Base-by-base conservation (phyloP, 2,329 filamentous ascomycete species). In the Cucurbitaria berberidis region DNA sequence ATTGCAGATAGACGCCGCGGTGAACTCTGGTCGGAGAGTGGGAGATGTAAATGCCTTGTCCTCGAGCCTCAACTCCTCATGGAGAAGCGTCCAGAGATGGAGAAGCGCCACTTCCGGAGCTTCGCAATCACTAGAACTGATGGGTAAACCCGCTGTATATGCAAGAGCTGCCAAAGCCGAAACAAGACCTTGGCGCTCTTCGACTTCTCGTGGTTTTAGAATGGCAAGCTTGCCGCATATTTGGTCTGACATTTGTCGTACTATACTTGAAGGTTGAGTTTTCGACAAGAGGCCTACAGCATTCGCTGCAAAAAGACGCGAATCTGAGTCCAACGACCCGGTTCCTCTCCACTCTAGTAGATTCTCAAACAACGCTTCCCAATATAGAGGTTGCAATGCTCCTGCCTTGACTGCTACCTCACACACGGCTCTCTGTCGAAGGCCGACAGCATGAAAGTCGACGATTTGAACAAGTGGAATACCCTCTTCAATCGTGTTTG, bases 381-480 rank as follows among this genome's bases (percentile, higher is more conserved):
- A 90, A 57, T 90, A 91, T 1, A 78, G 68, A 8, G 70, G 64
- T 26, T 86, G 84, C 5, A 98, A 77, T n/a, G 77, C 78, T 0
- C 90, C 85, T 0, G 89, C 89, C 32, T 82, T 82, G 11, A 86
- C 77, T 0, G 90, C 87, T 10, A 98, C 91, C 41, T 93, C 85
- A 35, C 86, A 82, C 65, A 96, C 88, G 3, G 93, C 93, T 60
- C 90, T 84, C 15, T 89, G 88, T 21, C 93, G 84, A n/a, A 96
- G 82, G 2, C 95, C 93, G 18, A 99, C 92, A 32, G 91, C 86
- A 71, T 96, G 92, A 68, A 97, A 99, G 69, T 99, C 95, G 1
- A 98, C 90, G 1, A 85, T 84, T 69, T 98, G 95, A 0, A 98
- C 91, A 1, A 98, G 82, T 36, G 86, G 77, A 51, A 99, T 98